Base-by-base conservation (phyloP, 768 basidiomycete species). In the Lentinula lateritia region DNA sequence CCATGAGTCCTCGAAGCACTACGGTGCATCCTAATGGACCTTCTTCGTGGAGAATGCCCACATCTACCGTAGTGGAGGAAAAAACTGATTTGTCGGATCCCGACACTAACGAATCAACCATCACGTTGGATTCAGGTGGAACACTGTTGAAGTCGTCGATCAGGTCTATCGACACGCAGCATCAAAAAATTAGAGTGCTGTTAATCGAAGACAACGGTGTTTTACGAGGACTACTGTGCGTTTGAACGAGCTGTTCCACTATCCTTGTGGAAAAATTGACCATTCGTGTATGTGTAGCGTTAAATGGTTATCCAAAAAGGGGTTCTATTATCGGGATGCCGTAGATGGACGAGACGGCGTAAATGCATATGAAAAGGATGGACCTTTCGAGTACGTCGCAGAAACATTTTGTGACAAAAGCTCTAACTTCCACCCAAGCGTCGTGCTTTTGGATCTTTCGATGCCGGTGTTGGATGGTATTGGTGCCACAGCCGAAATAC, bases 391-490 rank as follows among this genome's bases (percentile, higher is more conserved):
- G 94, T 95, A 71, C 63, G 90, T 79, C 32, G 28, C 16, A 16
- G 18, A 60, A n/a, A 39, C 34, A 35, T 43, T 36, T 32, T 36
- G 57, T 64, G 10, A 46, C n/a, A 16, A 45, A 20, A 18, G 10
- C 32, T 58, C 60, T 54, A 61, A 45, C 13, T 56, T 43, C 50
- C 63, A 62, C 56, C 53, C 34, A 66, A 95, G 94, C 63, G 84
- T 94, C 38, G 88, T 95, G 39, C 80, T 95, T 13, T 76, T 97
- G 62, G 95, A 97, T 72, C 75, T 97, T 60, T 93, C 92, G 1
- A 97, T 97, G 95, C 95, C 93, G 0, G 73, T 92, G n/a, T 83
- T 97, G 60, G 93, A 97, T 70, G 95, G 92, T 23, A 82, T 95
- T 56, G 87, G 88, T 16, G 95, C 95, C 6, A 93, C 94, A 0